Base-by-base conservation (phyloP, 768 basidiomycete species). In the Myochromella boudieri region DNA sequence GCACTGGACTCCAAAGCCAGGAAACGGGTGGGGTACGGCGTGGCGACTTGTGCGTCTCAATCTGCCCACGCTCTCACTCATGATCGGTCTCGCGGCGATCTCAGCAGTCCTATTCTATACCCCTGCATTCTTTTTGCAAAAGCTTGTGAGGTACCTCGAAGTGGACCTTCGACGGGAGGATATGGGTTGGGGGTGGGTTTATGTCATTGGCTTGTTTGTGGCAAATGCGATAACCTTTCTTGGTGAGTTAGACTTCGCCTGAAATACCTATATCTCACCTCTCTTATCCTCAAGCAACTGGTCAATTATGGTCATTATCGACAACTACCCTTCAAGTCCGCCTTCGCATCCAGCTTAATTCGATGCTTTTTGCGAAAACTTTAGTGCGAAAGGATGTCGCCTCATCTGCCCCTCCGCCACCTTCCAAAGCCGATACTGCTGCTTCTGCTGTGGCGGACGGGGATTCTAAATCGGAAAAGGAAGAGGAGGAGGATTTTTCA, bases 311-410 rank as follows among this genome's bases (percentile, higher is more conserved):
- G 84, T 83, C 81, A 8, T 39, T 87, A 40, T 70, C 86, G 2
- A 85, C 81, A 0, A 87, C 85, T 1, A 76, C 72, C 3, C 64
- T 93, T 22, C 85, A 91, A 68, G 80, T 82, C 40, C 76, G 84
- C 24, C 63, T 93, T 22, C 80, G 78, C 38, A 74, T 85, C 26
- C 88, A 93, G 58, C 72, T 95, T 37, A 92, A 92, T 67, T 83
- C 88, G n/a, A 76, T 84, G 44, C 71, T 95, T 4, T 94, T 88
- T 61, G 81, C 82, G 15, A 95, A 95, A 68, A 93, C 90, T 0
- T 78, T 94, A 12, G 80, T 89, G 11, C 81, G 91, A 37, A 94
- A 95, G 65, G 88, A 92, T 53, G 70, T 87, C 20, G 90, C 88
- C 1, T 87, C 85, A 2, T 80, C 82, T n/a, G 62, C 78, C 6